Percentiles rank a stretch among this genome's conserved stretches.
phyloP scores from a whole-genome alignment of 1,284 basidiomycete species.

The Puccinia polysora region DNA sequence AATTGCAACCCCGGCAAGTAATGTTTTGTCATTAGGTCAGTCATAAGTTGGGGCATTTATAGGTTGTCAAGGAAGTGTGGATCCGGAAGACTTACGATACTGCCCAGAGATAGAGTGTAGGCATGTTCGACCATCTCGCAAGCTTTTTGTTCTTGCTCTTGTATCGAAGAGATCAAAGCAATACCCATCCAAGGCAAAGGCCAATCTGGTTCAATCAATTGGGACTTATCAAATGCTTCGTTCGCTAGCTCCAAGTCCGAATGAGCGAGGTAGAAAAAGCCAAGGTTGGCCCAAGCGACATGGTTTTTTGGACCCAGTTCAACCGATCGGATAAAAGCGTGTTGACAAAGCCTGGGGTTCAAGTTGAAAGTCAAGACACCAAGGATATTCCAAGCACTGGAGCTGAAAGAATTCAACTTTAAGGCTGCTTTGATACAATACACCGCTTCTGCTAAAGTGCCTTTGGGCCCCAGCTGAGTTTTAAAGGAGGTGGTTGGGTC shows the following conservation, averaged over 20 bases:
- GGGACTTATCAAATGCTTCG: conserved; percentile 78
- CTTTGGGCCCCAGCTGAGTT: conserved; percentile 31
- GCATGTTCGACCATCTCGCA: conserved; percentile 76
- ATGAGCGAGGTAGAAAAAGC: conserved; percentile 79
- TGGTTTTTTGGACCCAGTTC: conserved; percentile 68
- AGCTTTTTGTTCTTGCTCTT: conserved; percentile 65
- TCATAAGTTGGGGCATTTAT: background rate
- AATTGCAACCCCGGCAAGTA: background rate
- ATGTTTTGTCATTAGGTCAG: background rate
- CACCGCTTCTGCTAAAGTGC: conserved; percentile 57
- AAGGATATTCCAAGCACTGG: conserved; percentile 74
- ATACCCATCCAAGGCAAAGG: conserved; percentile 90
- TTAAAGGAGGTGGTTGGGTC: conserved; percentile 35
- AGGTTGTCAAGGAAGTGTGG: conserved; percentile 10
- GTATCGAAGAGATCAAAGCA: conserved; percentile 69
- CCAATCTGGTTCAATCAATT: conserved; percentile 86
- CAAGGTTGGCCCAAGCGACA: conserved; percentile 79
- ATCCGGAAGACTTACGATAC: conserved; percentile 59
- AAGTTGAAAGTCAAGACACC: conserved; percentile 69
- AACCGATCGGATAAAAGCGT: conserved; percentile 83
- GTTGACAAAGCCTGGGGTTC: conserved; percentile 72
- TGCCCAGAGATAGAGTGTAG: conserved; percentile 64
- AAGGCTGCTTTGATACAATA: conserved; percentile 70
- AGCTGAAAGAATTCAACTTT: conserved; percentile 68
- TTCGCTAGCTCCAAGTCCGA: conserved; percentile 77